Base-by-base conservation (phyloP, 345 rosid genomes). In the Eutrema heterophyllum region DNA sequence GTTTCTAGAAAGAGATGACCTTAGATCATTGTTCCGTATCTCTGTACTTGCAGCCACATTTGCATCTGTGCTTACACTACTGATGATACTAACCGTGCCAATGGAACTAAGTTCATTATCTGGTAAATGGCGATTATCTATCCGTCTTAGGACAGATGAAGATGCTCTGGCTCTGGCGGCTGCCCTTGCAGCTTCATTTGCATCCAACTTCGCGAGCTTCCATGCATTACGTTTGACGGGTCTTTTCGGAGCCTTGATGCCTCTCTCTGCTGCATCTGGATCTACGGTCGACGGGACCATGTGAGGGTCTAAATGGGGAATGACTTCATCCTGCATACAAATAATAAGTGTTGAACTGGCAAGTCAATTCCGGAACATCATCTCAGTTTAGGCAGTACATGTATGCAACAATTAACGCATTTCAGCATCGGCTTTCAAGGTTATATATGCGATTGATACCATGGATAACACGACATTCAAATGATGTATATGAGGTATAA, bases 101-200 rank as follows among this genome's bases (percentile, higher is more conserved):
- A 86, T 86, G 24, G 96, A 90, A 81, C 98, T 86, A 78, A 64
- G 67, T 62, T 87, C 98, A 66, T 84, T 55, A 82, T 90, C 91
- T 3, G 76, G 82, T 43, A 78, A 44, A 58, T 66, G 86, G 21
- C 67, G 89, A 61, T 80, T 85, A 39, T 86, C 84, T 71, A 91
- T 77, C 5, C 91, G 92, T 67, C 85, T 85, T 54, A 93, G 64
- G 72, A 93, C 94, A 29, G 98, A 93, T 35, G 97, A 93, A 2
- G 98, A 91, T 40, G 94, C 98, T 84, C 98, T 88, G 67, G 96
- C 98, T 81, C 83, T 93, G 53, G 97, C 92, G 35, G 92, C 98
- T 57, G 96, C 97, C 46, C 78, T 89, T 81, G 85, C 72, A 64
- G 96, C 98, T 58, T 91, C 94, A 58, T 68, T 72, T 3, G 97